Percentiles rank a stretch among this genome's conserved stretches.
phyloP scores from a whole-genome alignment of 345 rosid genomes.

The Gossypium stocksii region DNA sequence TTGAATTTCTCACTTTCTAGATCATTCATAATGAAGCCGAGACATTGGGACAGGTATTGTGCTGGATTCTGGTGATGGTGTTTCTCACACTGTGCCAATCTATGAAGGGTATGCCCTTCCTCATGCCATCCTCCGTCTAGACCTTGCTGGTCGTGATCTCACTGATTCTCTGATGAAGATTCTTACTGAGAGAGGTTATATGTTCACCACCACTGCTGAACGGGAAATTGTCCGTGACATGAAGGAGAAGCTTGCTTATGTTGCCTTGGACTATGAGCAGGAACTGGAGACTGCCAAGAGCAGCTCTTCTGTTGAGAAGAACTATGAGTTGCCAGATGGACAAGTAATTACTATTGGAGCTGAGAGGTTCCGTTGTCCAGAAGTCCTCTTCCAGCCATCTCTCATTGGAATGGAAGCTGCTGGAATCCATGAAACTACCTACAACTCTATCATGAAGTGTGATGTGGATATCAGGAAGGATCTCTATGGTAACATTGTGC shows the following conservation, averaged over 20 bases:
- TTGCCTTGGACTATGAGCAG: conserved; percentile 61
- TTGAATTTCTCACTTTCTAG: no score
- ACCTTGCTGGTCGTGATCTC: conserved; percentile 39
- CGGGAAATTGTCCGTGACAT: conserved; percentile 91
- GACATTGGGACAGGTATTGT: conserved; percentile 15
- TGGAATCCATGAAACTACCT: conserved; percentile 66
- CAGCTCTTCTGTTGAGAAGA: conserved; percentile 66
- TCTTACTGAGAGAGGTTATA: conserved; percentile 40
- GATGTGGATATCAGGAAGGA: conserved; percentile 52
- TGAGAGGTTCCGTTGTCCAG: conserved; percentile 67
- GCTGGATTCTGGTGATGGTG: conserved; percentile 26
- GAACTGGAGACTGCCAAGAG: conserved; percentile 61
- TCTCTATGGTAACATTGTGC: conserved; percentile 26
- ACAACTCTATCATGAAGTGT: conserved; percentile 64
- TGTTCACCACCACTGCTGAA: conserved; percentile 72
- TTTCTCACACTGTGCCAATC: conserved; percentile 23
- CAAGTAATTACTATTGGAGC: conserved; percentile 64
- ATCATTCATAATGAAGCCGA: background rate
- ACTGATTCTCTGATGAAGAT: conserved; percentile 41
- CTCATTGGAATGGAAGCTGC: conserved; percentile 71
- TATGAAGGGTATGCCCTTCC: conserved; percentile 26
- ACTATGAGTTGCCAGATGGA: conserved; percentile 62
- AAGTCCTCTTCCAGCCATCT: conserved; percentile 63
- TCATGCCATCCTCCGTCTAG: conserved; percentile 27
- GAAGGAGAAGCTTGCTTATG: conserved; percentile 67